Conservation (phyloP, 805 yeast species). For the Ogataea paraovalis region DNA sequence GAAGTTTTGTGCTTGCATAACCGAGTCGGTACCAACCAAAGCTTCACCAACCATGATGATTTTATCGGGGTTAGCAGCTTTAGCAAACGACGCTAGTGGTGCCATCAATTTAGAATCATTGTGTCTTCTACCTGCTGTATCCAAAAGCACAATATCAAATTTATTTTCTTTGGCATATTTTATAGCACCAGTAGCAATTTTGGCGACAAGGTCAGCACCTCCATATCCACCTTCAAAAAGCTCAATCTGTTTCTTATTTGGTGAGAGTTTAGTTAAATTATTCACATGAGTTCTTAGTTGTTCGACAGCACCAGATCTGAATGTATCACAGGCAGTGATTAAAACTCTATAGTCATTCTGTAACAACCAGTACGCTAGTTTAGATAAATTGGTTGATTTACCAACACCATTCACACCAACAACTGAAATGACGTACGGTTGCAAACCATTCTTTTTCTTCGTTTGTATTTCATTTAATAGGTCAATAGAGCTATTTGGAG, state of each 20-base stretch:
- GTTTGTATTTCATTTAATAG: constrained; percentile 73
- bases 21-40: constrained; percentile 94
- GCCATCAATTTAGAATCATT: constrained; percentile 94
- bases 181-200: constrained; percentile 88
- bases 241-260: constrained; percentile 48
- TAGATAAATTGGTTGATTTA: constrained; percentile 91
- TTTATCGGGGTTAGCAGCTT: constrained; percentile 91
- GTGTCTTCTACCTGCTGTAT: constrained; percentile 97
- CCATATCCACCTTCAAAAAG: constrained; percentile 94
- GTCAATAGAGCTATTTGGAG: constrained; percentile 90
- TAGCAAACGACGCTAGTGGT: constrained; percentile 90
- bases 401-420: constrained; percentile 99
- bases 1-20: constrained; percentile 89
- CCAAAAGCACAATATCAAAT: constrained; percentile 86
- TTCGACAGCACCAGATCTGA: constrained; percentile 98
- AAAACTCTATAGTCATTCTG: constrained; percentile 84
- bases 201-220: constrained; percentile 90
- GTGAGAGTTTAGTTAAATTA: constrained; percentile 67
- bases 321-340: constrained; percentile 96
- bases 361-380: constrained; percentile 90
- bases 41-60: constrained; percentile 99
- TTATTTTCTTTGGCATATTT: constrained; percentile 64
- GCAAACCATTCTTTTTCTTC: constrained; percentile 32
- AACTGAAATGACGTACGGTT: constrained; percentile 92
- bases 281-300: constrained; percentile 92